phyloP scores from a whole-genome alignment of 306 rosid genomes.

The Prosopis cineraria region DNA sequence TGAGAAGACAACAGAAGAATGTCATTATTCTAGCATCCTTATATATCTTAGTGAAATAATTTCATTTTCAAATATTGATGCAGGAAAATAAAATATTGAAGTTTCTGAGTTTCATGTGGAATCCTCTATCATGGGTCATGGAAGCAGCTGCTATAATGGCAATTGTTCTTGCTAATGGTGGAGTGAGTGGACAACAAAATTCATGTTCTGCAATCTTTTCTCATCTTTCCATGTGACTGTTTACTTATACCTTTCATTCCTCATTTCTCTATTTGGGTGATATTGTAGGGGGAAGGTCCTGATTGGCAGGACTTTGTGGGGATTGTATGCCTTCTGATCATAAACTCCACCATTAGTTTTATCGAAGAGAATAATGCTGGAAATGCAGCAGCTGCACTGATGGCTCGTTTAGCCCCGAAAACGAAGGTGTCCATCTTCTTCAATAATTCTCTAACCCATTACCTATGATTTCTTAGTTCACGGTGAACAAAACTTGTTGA shows the following conservation, averaged over 20 bases:
- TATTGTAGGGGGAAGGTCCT: slow-evolving; percentile 80
- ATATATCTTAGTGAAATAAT: slow-evolving; percentile 1
- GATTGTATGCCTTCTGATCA: slow-evolving; percentile 65
- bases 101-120: slow-evolving; percentile 89
- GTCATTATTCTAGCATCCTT: slow-evolving; percentile 1
- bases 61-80: slow-evolving; percentile 11
- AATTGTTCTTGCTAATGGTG: slow-evolving; percentile 83
- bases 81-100: slow-evolving; percentile 86
- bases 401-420: slow-evolving; percentile 88
- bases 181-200: slow-evolving; percentile 54
- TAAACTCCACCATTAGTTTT: slow-evolving; percentile 90
- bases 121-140: slow-evolving; percentile 96
- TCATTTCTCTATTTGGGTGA: slow-evolving; percentile 24
- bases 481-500: slow-evolving; percentile 12
- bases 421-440: slow-evolving; percentile 52
- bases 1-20: not conserved
- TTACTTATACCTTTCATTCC: slow-evolving; percentile 23
- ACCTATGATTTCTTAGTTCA: not conserved
- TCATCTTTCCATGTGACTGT: not conserved
- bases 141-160: slow-evolving; percentile 97
- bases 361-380: slow-evolving; percentile 91
- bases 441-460: slow-evolving; percentile 18
- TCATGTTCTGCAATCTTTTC: slow-evolving; percentile 7
- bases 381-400: slow-evolving; percentile 80
- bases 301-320: slow-evolving; percentile 95